Evolutionary conservation across 148 eudicot species (phyloP), one percentile per base, ranked within the genome.

Genomic region (Rhododendron griersonianum): DNA sequence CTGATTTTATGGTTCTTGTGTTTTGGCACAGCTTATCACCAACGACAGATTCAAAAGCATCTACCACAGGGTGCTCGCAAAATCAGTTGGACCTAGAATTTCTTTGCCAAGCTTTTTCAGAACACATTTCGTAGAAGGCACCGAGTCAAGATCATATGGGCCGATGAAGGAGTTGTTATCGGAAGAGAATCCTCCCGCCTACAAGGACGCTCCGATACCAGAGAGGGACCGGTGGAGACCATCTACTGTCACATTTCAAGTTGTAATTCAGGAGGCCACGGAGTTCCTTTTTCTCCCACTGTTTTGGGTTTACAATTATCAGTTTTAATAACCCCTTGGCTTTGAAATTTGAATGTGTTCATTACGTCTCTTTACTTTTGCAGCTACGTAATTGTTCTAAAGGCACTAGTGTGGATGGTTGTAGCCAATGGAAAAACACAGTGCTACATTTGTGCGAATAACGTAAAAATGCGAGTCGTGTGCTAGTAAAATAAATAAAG

Each of bases 41-140:
- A 81, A 81, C 4, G 83, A 81, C 83, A 81, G 21, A 28, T 81
- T 55, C 83, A 55, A 53, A 8, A 81, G 83, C 13, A 39, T 55
- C n/a, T 4, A 55, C 1, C 83, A 55, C 45, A 55, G 83, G 61
- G 83, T 81, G 6, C 15, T 81, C 5, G 47, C 69, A 33, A 55
- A 81, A 18, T 0, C 37, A 6, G 69, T 33, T 1, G 83, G 83
- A 6, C 69, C 82, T 47, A 80, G 82, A 80, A 13, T 50, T 25
- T 80, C 82, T 21, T 41, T 81, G 45, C 67, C 45, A 9, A 7
- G 83, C 25, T 55, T 81, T 21, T 81, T 81, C 69, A 57, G 45
- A 13, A 55, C 44, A 30, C 45, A 33, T 57, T 18, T 55, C 14
- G 41, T 0, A 11, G 35, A 67, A 67, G 74, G 74, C 25, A 2